These are phyloP conservation scores for Clavispora asparagi DNA, from an alignment of 805 yeast genomes.

Conservation along the genomic window DNA sequence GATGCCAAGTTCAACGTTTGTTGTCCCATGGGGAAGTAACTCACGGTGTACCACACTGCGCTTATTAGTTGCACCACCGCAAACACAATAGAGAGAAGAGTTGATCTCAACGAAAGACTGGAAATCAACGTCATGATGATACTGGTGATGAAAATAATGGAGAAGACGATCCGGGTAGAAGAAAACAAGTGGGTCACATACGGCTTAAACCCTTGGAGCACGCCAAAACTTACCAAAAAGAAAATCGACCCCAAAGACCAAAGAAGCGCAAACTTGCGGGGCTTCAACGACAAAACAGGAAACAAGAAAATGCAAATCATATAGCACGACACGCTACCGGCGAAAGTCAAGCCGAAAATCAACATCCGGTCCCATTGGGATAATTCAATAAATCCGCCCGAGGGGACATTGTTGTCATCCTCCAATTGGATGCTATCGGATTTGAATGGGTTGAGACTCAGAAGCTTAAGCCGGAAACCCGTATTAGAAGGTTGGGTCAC, in stretches of 20 bases:
- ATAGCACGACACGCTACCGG: slow-evolving; percentile 38
- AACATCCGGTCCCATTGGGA: slow-evolving; percentile 45
- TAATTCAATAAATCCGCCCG: slow-evolving; percentile 39
- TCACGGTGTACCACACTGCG: slow-evolving; percentile 42
- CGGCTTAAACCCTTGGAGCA: slow-evolving; percentile 37
- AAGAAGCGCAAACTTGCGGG: slow-evolving; percentile 41
- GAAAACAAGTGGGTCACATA: slow-evolving; percentile 37
- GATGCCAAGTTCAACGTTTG: slow-evolving; percentile 40
- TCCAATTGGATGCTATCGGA: slow-evolving; percentile 33
- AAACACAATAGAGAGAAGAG: slow-evolving; percentile 35
- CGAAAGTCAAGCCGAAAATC: slow-evolving; percentile 40
- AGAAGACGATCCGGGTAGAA: slow-evolving; percentile 37
- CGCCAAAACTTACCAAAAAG: slow-evolving; percentile 43
- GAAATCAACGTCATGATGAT: slow-evolving; percentile 36
- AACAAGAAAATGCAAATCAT: slow-evolving; percentile 38
- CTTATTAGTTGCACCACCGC: slow-evolving; percentile 36
- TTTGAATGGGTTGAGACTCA: slow-evolving; percentile 36
- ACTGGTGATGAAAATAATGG: slow-evolving; percentile 33
- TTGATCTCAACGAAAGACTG: slow-evolving; percentile 32
- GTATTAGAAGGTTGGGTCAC: slow-evolving; percentile 21
- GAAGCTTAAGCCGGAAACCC: slow-evolving; percentile 26
- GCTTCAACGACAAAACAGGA: slow-evolving; percentile 39
- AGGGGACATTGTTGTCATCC: slow-evolving; percentile 40
- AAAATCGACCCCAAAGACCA: slow-evolving; percentile 45
- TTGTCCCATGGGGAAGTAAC: slow-evolving; percentile 44